phyloP scores from a whole-genome alignment of 108 stramenopile genomes.

The Fragilariopsis cylindrus region DNA sequence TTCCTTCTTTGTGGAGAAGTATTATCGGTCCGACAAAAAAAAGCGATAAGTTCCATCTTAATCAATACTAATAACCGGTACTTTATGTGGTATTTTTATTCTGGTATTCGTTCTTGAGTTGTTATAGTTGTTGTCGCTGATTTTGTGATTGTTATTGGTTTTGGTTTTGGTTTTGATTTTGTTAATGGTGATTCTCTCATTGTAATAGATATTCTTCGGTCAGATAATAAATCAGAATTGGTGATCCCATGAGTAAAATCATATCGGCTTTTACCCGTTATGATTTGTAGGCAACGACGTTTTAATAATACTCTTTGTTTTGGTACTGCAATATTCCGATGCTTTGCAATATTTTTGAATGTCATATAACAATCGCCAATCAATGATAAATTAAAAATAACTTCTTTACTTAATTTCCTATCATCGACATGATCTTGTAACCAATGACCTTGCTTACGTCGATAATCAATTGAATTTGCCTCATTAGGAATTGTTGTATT shows the following conservation, averaged over 20 bases:
- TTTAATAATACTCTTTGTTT: conserved; percentile 36
- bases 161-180: background rate
- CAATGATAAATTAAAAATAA: conserved; percentile 61
- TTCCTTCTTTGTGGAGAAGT: no score
- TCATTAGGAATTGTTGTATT: conserved; percentile 50
- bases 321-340: conserved; percentile 2
- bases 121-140: background rate
- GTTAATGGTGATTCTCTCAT: conserved; percentile 65
- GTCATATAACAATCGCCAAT: conserved; percentile 68
- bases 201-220: conserved; percentile 57
- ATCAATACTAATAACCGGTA: no score
- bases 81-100: no score
- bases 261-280: conserved; percentile 65
- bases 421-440: conserved; percentile 62
- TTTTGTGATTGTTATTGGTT: no score
- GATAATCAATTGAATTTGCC: conserved; percentile 73
- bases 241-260: conserved; percentile 66
- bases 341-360: conserved; percentile 30
- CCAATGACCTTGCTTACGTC: conserved; percentile 44
- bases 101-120: background rate
- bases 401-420: conserved; percentile 59
- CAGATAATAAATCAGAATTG: conserved; percentile 54
- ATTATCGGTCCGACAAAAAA: no score
- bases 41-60: no score
- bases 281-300: conserved; percentile 47